These are phyloP conservation scores for Parathielavia appendiculata DNA, from an alignment of 495 filamentous ascomycete species.

Conservation along the genomic window DNA sequence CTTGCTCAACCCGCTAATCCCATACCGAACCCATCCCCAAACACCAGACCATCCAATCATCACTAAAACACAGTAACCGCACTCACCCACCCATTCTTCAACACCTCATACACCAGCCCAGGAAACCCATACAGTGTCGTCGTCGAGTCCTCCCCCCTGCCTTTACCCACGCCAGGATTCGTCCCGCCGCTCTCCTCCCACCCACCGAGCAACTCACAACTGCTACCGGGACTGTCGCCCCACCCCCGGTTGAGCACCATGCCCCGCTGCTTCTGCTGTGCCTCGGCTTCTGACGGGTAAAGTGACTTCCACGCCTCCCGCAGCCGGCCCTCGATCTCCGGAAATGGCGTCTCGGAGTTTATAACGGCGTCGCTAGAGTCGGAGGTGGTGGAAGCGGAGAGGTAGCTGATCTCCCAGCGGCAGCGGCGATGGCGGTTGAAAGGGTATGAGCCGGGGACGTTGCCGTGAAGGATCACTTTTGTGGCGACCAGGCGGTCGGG, in stretches of 20 bases:
- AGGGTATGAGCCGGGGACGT: conserved; percentile 90
- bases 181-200: conserved; percentile 66
- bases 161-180: conserved; percentile 31
- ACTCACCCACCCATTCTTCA: conserved; percentile 87
- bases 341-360: conserved; percentile 74
- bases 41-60: background rate
- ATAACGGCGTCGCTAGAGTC: conserved; percentile 33
- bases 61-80: conserved; percentile 68
- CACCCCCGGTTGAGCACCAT: conserved; percentile 88
- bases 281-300: conserved; percentile 57
- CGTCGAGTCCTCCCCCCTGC: conserved; percentile 60
- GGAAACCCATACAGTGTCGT: conserved; percentile 92
- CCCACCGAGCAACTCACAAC: conserved; percentile 80
- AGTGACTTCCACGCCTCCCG: conserved; percentile 65
- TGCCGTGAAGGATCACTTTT: conserved; percentile 86
- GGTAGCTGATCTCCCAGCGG: conserved; percentile 73
- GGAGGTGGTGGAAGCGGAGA: conserved; percentile 27
- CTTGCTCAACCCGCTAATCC: background rate
- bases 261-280: conserved; percentile 59
- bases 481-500: conserved; percentile 69
- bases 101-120: conserved; percentile 87
- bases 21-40: background rate
- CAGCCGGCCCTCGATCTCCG: conserved; percentile 60
- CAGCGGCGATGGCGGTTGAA: conserved; percentile 92
- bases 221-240: conserved; percentile 88